Evolutionary conservation across 78 protist species (phyloP).

Genomic region (Dictyostelium brefeldianum): DNA sequence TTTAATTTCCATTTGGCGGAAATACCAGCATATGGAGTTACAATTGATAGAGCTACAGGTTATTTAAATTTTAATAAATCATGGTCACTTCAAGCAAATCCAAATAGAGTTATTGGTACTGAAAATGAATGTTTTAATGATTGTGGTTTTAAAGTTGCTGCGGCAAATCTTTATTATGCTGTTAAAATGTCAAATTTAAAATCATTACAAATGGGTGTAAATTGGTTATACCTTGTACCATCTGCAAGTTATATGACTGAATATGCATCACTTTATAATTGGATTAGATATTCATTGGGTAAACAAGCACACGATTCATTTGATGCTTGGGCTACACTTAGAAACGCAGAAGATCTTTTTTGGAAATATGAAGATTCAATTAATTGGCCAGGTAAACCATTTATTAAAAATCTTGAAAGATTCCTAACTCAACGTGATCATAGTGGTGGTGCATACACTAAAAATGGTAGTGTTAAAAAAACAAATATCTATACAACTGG

Average conservation of each 20-base stretch:
- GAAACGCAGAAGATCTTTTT: slow-evolving; percentile 50
- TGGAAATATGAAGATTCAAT: background rate
- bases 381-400: slow-evolving; percentile 30
- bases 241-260: background rate
- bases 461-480: background rate
- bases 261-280: slow-evolving; percentile 15
- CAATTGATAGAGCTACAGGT: slow-evolving; percentile 15
- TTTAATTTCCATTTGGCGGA: slow-evolving; percentile 59
- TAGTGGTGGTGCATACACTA: slow-evolving; percentile 20
- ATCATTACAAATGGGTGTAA: slow-evolving; percentile 70
- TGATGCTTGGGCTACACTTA: slow-evolving; percentile 54
- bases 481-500: background rate
- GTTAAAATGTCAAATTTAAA: slow-evolving; percentile 63
- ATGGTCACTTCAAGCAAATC: slow-evolving; percentile 37
- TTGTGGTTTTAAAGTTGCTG: slow-evolving; percentile 19
- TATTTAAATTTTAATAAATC: slow-evolving; percentile 18
- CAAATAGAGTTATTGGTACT: slow-evolving; percentile 62
- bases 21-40: slow-evolving; percentile 56
- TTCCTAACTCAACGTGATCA: slow-evolving; percentile 31
- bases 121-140: slow-evolving; percentile 66
- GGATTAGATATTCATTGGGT: slow-evolving; percentile 49
- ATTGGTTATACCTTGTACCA: slow-evolving; percentile 47
- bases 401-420: slow-evolving; percentile 44
- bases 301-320: background rate
- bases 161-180: slow-evolving; percentile 18